Evolutionary conservation across 1,139 yeast species (phyloP).

Genomic region (Wickerhamomyces sp.): DNA sequence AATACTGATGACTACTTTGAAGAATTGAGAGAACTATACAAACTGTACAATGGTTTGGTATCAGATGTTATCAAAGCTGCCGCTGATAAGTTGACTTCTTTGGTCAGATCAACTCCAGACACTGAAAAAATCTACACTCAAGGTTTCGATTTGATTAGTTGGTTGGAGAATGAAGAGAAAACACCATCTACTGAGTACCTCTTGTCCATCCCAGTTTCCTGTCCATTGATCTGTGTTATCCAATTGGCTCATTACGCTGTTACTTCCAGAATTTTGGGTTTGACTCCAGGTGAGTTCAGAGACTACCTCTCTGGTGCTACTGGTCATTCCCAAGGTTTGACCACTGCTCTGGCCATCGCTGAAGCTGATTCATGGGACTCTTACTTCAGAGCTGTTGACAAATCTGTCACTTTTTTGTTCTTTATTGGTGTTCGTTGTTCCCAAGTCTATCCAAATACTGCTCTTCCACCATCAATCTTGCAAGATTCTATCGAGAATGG

Average conservation of each 20-base stretch:
- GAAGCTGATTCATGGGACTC: conserved; percentile 84
- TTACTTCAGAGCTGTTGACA: conserved; percentile 64
- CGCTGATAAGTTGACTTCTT: conserved; percentile 60
- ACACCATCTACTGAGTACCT: conserved; percentile 90
- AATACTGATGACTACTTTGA: conserved; percentile 96
- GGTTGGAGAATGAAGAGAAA: conserved; percentile 81
- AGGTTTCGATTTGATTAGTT: conserved; percentile 80
- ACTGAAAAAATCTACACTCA: conserved; percentile 89
- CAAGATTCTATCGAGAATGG: conserved; percentile 91
- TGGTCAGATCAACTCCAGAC: conserved; percentile 69
- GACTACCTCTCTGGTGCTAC: conserved; percentile 74
- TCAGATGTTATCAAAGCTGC: conserved; percentile 66
- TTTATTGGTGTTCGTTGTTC: conserved; percentile 92
- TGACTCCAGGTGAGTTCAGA: conserved; percentile 86
- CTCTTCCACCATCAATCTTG: conserved; percentile 88
- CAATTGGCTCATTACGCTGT: conserved; percentile 92
- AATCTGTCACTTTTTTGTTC: conserved; percentile 80
- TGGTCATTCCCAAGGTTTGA: conserved; percentile 97
- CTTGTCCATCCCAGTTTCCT: conserved; percentile 86
- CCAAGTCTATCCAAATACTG: conserved; percentile 86
- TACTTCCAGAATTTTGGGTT: conserved; percentile 78
- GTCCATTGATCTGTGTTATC: conserved; percentile 93
- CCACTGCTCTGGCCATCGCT: conserved; percentile 89
- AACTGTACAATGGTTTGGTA: conserved; percentile 70
- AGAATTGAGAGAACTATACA: conserved; percentile 83